Evolutionary conservation across 768 basidiomycete genomes (phyloP), one percentile per base, ranked within the genome.

Genomic region (Austroboletus eburneus): DNA sequence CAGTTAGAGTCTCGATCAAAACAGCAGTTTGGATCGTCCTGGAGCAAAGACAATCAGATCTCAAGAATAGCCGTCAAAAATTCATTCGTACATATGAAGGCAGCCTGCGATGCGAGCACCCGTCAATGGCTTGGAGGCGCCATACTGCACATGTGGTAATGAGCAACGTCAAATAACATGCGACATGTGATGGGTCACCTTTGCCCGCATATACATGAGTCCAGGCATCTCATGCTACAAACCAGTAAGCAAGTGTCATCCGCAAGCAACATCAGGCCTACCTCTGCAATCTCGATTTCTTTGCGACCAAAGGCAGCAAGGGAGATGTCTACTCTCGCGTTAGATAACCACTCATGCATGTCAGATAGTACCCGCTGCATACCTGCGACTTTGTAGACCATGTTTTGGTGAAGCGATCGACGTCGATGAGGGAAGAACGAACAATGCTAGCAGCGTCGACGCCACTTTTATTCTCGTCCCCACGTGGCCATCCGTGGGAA

Each of bases 291-390:
- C 75, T 95, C 86, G 62, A 99, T 91, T 77, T 99, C 95, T 77
- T 99, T 99, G 77, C 95, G 92, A 71, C 95, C 92, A 73, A 97
- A 99, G 50, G 95, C 95, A 66, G 96, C 96, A 66, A 99, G 90
- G 62, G 94, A 98, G 62, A 95, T 75, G 66, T 92, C 92, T 91
- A 34, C 33, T 14, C 25, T 27, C 22, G 23, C 1, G 53, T 50
- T n/a, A 51, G 48, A 43, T 45, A 25, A 20, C 29, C 22, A 34
- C 21, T 27, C 5, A 0, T 6, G 30, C 32, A 21, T 20, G 9
- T 12, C 2, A 0, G 10, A 45, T 14, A 8, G 20, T 35, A 2
- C 10, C 18, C 16, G 44, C 9, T 20, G 1, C 74, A 50, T 62
- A 88, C 89, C 89, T 70, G 91, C 83, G 59, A 95, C 91, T 71